Evolutionary conservation across 768 basidiomycete genomes (phyloP).

Genomic region (Phanerochaete carnosa): DNA sequence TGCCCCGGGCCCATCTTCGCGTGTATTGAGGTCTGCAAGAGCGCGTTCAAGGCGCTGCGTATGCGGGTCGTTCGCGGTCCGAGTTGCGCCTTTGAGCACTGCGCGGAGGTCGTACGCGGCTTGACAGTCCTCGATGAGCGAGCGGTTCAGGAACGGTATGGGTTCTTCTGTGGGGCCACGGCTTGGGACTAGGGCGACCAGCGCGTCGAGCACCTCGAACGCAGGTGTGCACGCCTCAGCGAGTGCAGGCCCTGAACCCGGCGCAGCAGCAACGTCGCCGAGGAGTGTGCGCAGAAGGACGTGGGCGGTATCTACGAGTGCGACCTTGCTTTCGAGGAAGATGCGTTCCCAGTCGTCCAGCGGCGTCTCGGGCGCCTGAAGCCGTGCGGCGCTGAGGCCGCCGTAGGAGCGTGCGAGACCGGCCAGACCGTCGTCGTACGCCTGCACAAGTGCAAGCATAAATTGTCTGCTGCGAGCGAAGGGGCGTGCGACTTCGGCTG

Average conservation of each 20-base stretch:
- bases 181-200: conserved; percentile 43
- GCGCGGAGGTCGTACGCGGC: conserved; percentile 56
- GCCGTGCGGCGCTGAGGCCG: conserved; percentile 33
- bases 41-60: conserved; percentile 54
- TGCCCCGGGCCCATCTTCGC: conserved; percentile 43
- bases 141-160: conserved; percentile 55
- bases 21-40: conserved; percentile 40
- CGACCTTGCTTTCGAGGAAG: conserved; percentile 73
- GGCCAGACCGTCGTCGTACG: conserved; percentile 59
- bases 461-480: conserved; percentile 55
- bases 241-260: conserved; percentile 38
- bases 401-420: conserved; percentile 60
- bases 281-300: conserved; percentile 48
- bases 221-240: conserved; percentile 48
- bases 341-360: conserved; percentile 67
- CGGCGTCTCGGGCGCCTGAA: conserved; percentile 12
- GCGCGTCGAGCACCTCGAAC: conserved; percentile 55
- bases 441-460: conserved; percentile 50
- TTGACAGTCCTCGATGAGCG: conserved; percentile 73
- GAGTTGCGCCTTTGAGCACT: conserved; percentile 44
- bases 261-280: conserved; percentile 37
- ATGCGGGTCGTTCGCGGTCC: conserved; percentile 50
- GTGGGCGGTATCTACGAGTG: conserved; percentile 68
- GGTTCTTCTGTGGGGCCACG: conserved; percentile 8
- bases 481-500: conserved; percentile 43